Conservation (phyloP, 2,329 filamentous ascomycete species). For the Graphiopsis chlorocephala region DNA sequence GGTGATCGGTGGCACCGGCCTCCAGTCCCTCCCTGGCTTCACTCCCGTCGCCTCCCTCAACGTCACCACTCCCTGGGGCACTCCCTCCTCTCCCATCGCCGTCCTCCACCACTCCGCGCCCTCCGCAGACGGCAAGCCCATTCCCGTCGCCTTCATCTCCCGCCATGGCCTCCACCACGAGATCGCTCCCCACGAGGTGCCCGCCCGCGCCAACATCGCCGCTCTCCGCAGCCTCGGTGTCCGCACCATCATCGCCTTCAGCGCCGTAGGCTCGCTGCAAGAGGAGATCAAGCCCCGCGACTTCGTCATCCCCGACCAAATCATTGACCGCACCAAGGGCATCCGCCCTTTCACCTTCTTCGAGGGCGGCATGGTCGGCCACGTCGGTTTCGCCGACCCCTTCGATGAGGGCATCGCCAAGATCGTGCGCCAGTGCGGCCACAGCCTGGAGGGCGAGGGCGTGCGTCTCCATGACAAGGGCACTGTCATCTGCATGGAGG, state of each 20-base stretch:
- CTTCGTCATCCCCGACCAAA: slow-evolving; percentile 93
- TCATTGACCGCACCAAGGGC: slow-evolving; percentile 97
- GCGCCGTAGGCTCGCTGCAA: slow-evolving; percentile 85
- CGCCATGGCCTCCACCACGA: slow-evolving; percentile 89
- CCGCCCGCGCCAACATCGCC: slow-evolving; percentile 92
- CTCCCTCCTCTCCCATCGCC: slow-evolving; percentile 71
- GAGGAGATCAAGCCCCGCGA: slow-evolving; percentile 94
- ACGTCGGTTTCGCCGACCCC: slow-evolving; percentile 93
- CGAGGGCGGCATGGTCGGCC: slow-evolving; percentile 83
- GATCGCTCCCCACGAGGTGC: slow-evolving; percentile 91
- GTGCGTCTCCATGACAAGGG: slow-evolving; percentile 81
- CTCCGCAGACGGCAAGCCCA: slow-evolving; percentile 54
- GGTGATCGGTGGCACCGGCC: slow-evolving; percentile 72
- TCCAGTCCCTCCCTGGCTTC: slow-evolving; percentile 83
- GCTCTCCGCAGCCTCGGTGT: slow-evolving; percentile 89
- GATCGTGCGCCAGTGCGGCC: slow-evolving; percentile 75
- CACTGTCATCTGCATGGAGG: slow-evolving; percentile 93
- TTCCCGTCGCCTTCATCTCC: slow-evolving; percentile 82
- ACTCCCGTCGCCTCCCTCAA: slow-evolving; percentile 76
- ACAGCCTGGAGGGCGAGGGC: slow-evolving; percentile 75
- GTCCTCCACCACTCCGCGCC: slow-evolving; percentile 88
- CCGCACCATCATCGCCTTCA: slow-evolving; percentile 88
- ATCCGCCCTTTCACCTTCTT: slow-evolving; percentile 95
- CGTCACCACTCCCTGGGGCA: slow-evolving; percentile 82
- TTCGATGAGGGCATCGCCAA: slow-evolving; percentile 78